A percentile compares a stretch with the other conserved stretches of the same genome.
Conservation (phyloP, 805 yeast species). For the Starmerella potacharoeniae region DNA sequence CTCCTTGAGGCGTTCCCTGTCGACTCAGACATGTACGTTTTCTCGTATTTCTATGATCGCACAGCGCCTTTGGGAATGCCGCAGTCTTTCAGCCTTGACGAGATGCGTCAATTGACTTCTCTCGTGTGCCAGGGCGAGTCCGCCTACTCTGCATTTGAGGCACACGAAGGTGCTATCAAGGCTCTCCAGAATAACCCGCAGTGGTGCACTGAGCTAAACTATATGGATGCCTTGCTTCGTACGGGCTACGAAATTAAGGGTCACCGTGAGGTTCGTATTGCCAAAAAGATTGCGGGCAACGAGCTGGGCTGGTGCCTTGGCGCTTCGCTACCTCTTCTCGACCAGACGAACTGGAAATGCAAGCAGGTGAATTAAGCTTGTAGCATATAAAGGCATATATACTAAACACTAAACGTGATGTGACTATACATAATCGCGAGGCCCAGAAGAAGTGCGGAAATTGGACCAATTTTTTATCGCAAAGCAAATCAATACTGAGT, state of each 20-base stretch:
- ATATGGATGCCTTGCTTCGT: conserved; percentile 80
- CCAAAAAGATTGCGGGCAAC: conserved; percentile 74
- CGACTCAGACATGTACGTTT: conserved; percentile 69
- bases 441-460: no score
- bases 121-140: conserved; percentile 76
- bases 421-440: no score
- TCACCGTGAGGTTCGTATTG: conserved; percentile 80
- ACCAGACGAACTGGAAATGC: conserved; percentile 48
- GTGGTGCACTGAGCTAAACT: conserved; percentile 88
- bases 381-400: not conserved
- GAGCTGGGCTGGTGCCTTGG: conserved; percentile 99
- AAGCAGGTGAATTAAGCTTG: not conserved
- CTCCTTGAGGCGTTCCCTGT: conserved; percentile 62
- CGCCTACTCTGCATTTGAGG: conserved; percentile 59
- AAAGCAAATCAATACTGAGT: conserved; percentile 2
- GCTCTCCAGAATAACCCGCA: conserved; percentile 69
- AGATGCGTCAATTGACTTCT: conserved; percentile 67
- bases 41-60: conserved; percentile 92
- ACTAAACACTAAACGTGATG: no score
- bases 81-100: conserved; percentile 69
- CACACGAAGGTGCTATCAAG: conserved; percentile 55
- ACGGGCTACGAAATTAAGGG: conserved; percentile 96
- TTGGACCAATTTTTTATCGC: no score
- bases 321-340: conserved; percentile 85
- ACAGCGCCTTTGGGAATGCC: conserved; percentile 95